phyloP scores from a whole-genome alignment of 805 yeast genomes.

The Candida xyloterini region DNA sequence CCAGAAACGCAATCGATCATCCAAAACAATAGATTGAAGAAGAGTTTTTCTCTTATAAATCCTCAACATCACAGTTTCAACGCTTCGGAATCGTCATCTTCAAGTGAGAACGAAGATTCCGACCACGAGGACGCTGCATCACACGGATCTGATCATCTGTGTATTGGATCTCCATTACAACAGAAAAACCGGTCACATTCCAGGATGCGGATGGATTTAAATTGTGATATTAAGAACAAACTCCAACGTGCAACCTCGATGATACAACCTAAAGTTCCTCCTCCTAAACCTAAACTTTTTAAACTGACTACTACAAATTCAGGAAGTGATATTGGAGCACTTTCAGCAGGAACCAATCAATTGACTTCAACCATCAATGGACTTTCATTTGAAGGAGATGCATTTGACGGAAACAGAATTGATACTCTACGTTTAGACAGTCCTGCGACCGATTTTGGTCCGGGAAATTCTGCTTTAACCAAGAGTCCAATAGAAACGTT shows the following conservation, averaged over 20 bases:
- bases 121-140: conserved; percentile 15
- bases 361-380: conserved; percentile 26
- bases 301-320: conserved; percentile 17
- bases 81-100: conserved; percentile 13
- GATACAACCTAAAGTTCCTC: conserved; percentile 14
- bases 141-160: conserved; percentile 10
- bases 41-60: conserved; percentile 25
- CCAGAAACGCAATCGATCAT: conserved; percentile 24
- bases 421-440: conserved; percentile 1
- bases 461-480: conserved; percentile 24
- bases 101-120: conserved; percentile 21
- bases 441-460: conserved; percentile 7
- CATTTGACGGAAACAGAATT: no score
- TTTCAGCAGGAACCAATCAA: conserved; percentile 26
- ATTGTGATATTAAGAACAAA: conserved; percentile 17
- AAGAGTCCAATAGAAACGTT: conserved; percentile 41
- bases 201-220: conserved; percentile 17
- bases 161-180: conserved; percentile 40
- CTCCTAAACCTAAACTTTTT: conserved; percentile 11
- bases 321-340: conserved; percentile 9
- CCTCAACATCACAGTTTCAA: conserved; percentile 22
- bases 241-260: conserved; percentile 31
- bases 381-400: conserved; percentile 1
- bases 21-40: conserved; percentile 18
- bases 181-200: conserved; percentile 22